Base-by-base conservation (phyloP, 208 protist species). In the Strigomonas culicis region DNA sequence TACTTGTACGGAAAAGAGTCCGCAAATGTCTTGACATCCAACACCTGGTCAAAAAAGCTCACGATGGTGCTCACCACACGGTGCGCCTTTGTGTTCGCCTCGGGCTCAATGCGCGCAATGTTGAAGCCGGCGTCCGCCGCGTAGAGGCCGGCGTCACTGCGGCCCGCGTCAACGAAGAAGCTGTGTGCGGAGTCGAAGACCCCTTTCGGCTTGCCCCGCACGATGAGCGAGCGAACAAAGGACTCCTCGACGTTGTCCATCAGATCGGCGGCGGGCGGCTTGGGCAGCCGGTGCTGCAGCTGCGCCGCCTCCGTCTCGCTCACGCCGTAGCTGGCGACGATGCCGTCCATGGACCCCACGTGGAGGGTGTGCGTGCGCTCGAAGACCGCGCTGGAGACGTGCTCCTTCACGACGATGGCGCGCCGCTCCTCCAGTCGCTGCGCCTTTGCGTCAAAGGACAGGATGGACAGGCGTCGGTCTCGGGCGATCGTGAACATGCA, bases 31-130 rank as follows among this genome's bases (percentile, higher is more conserved):
- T 92, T 86, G 27, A 92, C 66, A 59, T 97, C 92, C 4, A 97
- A 58, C 34, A 97, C 63, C 66, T 97, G 92, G 63, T 94, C 92
- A 13, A 97, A 72, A 30, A 88, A 94, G 41, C 92, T 86, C 13
- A 93, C 80, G 11, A 94, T 49, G n/a, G 86, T 82, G 57, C 28
- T 50, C 22, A 56, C 31, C 27, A 8, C 47, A 65, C 92, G 92
- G 49, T 62, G 57, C 4, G 49, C 39, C 13, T 65, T 69, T 1
- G 44, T 58, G 41, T 39, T 61, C 15, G 21, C 30, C 44, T 61
- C 74, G 55, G 24, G 76, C 30, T 7, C 63, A 31, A 66, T 72
- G 50, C 50, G 52, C 56, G 61, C 72, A 49, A 95, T 80, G 67
- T 87, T 92, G 50, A 91, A 95, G 32, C 84, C 82, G 15, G 86